A percentile compares a stretch with the other conserved stretches of the same genome.
These are phyloP conservation scores for Obelidium mucronatum DNA, from an alignment of 192 early-diverging fungal genomes.

Conservation along the genomic window DNA sequence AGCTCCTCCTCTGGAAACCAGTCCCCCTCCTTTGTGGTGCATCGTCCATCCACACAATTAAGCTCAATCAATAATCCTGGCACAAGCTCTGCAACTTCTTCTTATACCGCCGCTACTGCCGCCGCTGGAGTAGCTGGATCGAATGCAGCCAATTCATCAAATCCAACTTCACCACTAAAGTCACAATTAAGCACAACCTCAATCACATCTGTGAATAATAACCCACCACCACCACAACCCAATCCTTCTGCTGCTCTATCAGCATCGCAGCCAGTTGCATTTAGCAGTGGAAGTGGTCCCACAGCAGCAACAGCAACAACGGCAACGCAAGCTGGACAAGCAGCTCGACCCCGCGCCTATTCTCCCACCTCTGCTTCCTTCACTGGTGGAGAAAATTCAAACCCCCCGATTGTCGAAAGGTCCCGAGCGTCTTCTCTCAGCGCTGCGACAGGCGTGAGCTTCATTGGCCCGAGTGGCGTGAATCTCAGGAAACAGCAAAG, in stretches of 20 bases:
- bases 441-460: neutral
- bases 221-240: neutral
- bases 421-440: conserved; percentile 24
- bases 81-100: neutral
- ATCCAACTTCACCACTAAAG: neutral
- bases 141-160: neutral
- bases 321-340: too few relatives aligned
- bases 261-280: neutral
- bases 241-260: neutral
- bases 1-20: neutral
- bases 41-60: neutral
- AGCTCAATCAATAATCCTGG: neutral
- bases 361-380: too few relatives aligned
- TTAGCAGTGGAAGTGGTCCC: too few relatives aligned
- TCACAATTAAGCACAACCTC: neutral
- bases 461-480: conserved; percentile 2
- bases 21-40: neutral
- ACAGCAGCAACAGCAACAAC: neutral
- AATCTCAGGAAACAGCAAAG: conserved; percentile 6
- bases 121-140: neutral
- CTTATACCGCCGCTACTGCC: neutral
- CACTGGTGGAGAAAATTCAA: too few relatives aligned
- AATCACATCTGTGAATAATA: neutral
- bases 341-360: too few relatives aligned
- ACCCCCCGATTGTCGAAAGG: neutral